These are phyloP conservation scores for Vigna radiata DNA, from an alignment of 306 rosid genomes.

Conservation along the genomic window DNA sequence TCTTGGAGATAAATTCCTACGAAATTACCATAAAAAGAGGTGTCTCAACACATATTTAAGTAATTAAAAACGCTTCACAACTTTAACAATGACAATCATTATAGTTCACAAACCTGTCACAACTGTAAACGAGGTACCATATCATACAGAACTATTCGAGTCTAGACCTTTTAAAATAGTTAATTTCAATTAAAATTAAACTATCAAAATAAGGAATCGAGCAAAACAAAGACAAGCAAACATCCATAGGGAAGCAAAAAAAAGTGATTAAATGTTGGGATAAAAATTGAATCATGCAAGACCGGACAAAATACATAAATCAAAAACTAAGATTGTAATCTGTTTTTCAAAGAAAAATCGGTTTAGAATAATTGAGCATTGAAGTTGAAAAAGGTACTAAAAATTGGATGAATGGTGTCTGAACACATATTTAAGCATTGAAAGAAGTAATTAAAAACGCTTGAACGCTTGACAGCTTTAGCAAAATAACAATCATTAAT, in stretches of 20 bases:
- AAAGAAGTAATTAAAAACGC: too few relatives aligned
- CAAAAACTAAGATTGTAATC: background rate
- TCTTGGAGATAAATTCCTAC: conserved; percentile 99
- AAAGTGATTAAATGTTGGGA: conserved; percentile 20
- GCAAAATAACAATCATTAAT: too few relatives aligned
- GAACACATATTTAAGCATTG: too few relatives aligned
- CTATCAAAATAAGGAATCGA: conserved; percentile 23
- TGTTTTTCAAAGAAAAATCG: background rate
- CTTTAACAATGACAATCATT: conserved; percentile 32
- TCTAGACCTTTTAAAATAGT: background rate
- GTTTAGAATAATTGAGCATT: too few relatives aligned
- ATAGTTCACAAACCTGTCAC: conserved; percentile 99
- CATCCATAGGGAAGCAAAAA: background rate
- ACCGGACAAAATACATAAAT: background rate
- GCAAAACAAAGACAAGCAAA: conserved; percentile 3
- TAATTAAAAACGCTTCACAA: too few relatives aligned
- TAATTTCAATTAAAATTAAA: conserved; percentile 14
- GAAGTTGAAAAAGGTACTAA: background rate
- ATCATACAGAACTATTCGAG: conserved; percentile 1
- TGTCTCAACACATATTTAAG: too few relatives aligned
- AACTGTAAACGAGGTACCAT: too few relatives aligned
- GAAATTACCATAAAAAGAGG: conserved; percentile 30
- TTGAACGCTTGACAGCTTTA: too few relatives aligned
- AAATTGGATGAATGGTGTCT: background rate
- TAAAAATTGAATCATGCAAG: background rate